Conservation (phyloP, 163 green algal species). For the Chlamydomonas reinhardtii region DNA sequence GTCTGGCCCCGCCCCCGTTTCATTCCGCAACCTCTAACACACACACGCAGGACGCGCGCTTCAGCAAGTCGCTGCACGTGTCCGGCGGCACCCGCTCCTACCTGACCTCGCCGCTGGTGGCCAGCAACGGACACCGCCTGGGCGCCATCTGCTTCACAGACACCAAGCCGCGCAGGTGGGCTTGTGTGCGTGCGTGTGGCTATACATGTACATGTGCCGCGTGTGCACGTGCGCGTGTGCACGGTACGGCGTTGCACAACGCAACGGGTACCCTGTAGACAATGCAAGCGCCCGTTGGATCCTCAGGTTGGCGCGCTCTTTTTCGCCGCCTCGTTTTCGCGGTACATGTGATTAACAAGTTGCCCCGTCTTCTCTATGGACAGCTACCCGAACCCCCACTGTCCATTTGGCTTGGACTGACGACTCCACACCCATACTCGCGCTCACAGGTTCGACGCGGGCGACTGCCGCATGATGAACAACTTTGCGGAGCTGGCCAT, state of each 20-base stretch:
- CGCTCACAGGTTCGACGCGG: slow-evolving; percentile 51
- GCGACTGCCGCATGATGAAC: slow-evolving; percentile 60
- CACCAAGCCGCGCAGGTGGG: slow-evolving; percentile 39
- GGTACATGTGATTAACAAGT: too few relatives aligned
- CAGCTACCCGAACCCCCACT: too few relatives aligned
- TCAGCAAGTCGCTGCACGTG: slow-evolving; percentile 40
- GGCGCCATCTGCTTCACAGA: slow-evolving; percentile 57
- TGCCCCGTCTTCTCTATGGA: too few relatives aligned
- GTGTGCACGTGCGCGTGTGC: not conserved
- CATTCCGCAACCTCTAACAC: too few relatives aligned
- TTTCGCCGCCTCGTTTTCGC: too few relatives aligned
- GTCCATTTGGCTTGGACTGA: too few relatives aligned
- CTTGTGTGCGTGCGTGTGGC: not conserved
- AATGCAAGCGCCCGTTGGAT: too few relatives aligned
- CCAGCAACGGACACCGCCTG: slow-evolving; percentile 62
- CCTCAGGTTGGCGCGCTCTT: too few relatives aligned
- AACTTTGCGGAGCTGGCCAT: slow-evolving; percentile 62
- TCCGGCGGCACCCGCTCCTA: slow-evolving; percentile 49
- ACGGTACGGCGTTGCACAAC: too few relatives aligned
- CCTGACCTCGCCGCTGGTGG: slow-evolving; percentile 56
- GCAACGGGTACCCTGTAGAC: too few relatives aligned
- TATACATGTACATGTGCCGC: not conserved
- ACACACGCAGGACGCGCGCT: slow-evolving; percentile 41
- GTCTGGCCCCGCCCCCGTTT: too few relatives aligned
- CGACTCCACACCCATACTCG: too few relatives aligned